Evolutionary conservation across 2,329 filamentous ascomycete genomes (phyloP).

Genomic region (Stemphylium beticola): DNA sequence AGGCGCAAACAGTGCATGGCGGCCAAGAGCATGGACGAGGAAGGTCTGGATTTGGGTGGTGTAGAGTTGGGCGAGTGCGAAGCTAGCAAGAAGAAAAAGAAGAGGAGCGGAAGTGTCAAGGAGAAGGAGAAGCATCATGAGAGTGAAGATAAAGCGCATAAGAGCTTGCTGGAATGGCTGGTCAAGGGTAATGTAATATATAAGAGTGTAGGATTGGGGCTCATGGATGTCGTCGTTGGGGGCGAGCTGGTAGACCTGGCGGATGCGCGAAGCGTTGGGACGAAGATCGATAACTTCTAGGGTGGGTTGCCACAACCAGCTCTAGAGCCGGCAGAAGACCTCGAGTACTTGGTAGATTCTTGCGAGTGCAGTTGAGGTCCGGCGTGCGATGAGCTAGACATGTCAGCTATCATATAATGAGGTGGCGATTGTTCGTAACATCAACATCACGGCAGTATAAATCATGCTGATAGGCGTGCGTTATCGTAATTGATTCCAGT

Average conservation of each 20-base stretch:
- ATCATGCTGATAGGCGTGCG: conserved; percentile 37
- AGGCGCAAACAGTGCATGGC: conserved; percentile 35
- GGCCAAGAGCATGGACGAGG: conserved; percentile 62
- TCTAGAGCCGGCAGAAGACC: neutral
- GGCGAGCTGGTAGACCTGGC: conserved; percentile 64
- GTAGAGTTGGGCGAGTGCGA: conserved; percentile 72
- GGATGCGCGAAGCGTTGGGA: conserved; percentile 61
- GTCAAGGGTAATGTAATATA: conserved; percentile 70
- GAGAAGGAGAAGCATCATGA: conserved; percentile 30
- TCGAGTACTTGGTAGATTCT: neutral
- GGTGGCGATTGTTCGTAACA: neutral
- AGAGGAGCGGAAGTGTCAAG: conserved; percentile 59
- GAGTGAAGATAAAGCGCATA: conserved; percentile 43
- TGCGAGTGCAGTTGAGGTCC: conserved; percentile 14
- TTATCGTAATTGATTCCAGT: conserved; percentile 46
- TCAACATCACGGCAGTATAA: conserved; percentile 24
- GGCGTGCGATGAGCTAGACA: neutral
- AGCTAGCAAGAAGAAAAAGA: conserved; percentile 64
- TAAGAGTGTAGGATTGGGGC: conserved; percentile 70
- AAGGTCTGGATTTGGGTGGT: conserved; percentile 76
- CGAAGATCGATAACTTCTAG: conserved; percentile 58
- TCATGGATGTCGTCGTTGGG: conserved; percentile 73
- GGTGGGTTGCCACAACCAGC: conserved; percentile 1
- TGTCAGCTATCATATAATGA: neutral
- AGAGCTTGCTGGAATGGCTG: conserved; percentile 63